Base-by-base conservation (phyloP, 139 green algal species). In the Diplosphaera chodatii region DNA sequence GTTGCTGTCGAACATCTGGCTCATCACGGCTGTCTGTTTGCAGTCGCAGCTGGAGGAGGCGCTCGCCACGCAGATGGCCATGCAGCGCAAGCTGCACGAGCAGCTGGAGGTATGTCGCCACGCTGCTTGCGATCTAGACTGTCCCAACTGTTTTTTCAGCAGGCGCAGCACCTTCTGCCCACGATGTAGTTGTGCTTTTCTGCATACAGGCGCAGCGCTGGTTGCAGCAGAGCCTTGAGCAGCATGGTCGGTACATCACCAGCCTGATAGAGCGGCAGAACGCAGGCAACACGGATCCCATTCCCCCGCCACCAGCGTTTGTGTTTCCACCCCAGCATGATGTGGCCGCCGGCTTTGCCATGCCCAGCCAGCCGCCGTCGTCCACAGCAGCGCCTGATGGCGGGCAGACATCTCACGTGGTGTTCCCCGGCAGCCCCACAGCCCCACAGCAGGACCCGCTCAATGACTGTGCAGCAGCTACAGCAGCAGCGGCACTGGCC, bases 51-150 rank as follows among this genome's bases (percentile, higher is more conserved):
- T 95, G 66, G 91, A 98, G 76, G 80, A 94, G 66, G 94, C 94
- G 29, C 74, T 98, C 75, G 56, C 90, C 64, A 84, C 92, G 72
- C 94, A 98, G 77, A 96, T 97, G 87, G 91, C 97, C 63, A 91
- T 98, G 81, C 94, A 98, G 87, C 93, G 91, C 74, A 91, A 91
- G 71, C 85, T 98, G 79, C 91, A 97, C 41, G 93, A 98, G 41
- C 93, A 98, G 84, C 83, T 97, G 20, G 93, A 97, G 84, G 91
- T 91, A n/a, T n/a, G n/a, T n/a, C n/a, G n/a, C n/a, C n/a, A n/a
- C n/a, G n/a, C n/a, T n/a, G n/a, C n/a, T n/a, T n/a, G n/a, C n/a
- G n/a, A n/a, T n/a, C n/a, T n/a, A n/a, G 66, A 55, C 20, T n/a
- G n/a, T n/a, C n/a, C n/a, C n/a, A n/a, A n/a, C n/a, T n/a, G n/a